These are phyloP conservation scores for Miamiensis avidus DNA, from an alignment of 169 alveolate genomes.

Conservation along the genomic window DNA sequence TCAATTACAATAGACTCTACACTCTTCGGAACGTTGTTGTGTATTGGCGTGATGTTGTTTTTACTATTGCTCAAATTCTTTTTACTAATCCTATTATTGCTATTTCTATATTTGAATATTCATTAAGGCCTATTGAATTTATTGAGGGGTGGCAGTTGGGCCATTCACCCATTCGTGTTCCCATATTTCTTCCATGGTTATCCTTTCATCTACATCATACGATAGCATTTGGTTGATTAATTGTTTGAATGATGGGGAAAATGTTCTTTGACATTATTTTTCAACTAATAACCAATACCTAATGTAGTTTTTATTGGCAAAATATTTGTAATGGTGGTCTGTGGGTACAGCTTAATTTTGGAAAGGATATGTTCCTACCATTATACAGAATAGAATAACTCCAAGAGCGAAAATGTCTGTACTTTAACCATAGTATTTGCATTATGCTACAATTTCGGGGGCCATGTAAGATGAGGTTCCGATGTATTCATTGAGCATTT, in stretches of 20 bases:
- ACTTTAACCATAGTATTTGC: slow-evolving; percentile 19
- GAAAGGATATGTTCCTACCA: slow-evolving; percentile 21
- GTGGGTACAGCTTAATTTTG: neutral
- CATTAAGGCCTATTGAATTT: too few species aligned
- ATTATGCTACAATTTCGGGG: slow-evolving; percentile 30
- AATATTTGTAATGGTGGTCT: neutral
- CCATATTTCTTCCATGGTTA: neutral
- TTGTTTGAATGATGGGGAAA: neutral
- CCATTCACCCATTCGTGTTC: neutral
- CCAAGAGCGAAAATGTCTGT: slow-evolving; percentile 37
- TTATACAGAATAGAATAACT: slow-evolving; percentile 16
- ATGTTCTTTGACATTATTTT: too few species aligned
- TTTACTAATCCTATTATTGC: too few species aligned
- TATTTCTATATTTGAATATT: too few species aligned
- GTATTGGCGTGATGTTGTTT: too few species aligned
- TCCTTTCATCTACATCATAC: neutral
- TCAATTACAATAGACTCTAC: too few species aligned
- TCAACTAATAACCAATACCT: neutral
- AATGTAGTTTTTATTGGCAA: neutral
- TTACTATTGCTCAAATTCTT: too few species aligned
- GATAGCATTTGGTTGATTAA: neutral
- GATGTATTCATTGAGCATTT: slow-evolving; percentile 7
- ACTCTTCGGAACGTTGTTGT: too few species aligned
- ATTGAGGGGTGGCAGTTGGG: neutral
- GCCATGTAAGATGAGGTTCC: slow-evolving; percentile 40